Conservation (phyloP, 176 grass and related monocot species). For the Hordeum vulgare region DNA sequence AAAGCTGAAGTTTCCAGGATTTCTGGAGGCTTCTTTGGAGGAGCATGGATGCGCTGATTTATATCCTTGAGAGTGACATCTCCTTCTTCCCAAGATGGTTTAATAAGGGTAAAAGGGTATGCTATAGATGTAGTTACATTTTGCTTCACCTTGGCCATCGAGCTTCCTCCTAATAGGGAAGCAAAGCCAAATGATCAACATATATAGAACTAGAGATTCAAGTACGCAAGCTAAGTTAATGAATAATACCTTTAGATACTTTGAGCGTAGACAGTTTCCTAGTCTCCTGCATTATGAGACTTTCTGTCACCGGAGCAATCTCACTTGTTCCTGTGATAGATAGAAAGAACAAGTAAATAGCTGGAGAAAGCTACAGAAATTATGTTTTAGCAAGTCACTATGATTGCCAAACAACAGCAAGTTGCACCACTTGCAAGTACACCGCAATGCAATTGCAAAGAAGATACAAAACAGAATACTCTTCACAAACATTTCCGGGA, state of each 20-base stretch:
- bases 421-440: neutral
- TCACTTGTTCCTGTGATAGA: constrained; percentile 53
- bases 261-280: constrained; percentile 60
- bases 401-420: neutral
- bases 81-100: constrained; percentile 72
- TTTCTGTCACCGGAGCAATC: constrained; percentile 31
- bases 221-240: constrained; percentile 12
- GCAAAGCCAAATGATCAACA: constrained; percentile 23
- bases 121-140: constrained; percentile 61
- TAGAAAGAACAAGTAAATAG: constrained; percentile 24
- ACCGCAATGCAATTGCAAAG: neutral
- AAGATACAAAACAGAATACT: neutral
- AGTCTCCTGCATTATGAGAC: constrained; percentile 39
- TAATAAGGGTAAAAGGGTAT: constrained; percentile 87
- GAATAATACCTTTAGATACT: constrained; percentile 73
- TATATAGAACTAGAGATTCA: neutral
- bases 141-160: constrained; percentile 39
- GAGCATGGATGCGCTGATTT: constrained; percentile 65
- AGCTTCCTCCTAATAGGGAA: constrained; percentile 45
- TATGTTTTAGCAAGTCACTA: neutral
- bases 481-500: neutral
- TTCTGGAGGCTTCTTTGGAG: constrained; percentile 37
- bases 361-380: neutral
- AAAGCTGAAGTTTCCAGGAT: constrained; percentile 65
- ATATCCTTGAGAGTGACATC: constrained; percentile 79